Evolutionary conservation across 75 land plant species (phyloP).

Genomic region (Cupressus sempervirens): DNA sequence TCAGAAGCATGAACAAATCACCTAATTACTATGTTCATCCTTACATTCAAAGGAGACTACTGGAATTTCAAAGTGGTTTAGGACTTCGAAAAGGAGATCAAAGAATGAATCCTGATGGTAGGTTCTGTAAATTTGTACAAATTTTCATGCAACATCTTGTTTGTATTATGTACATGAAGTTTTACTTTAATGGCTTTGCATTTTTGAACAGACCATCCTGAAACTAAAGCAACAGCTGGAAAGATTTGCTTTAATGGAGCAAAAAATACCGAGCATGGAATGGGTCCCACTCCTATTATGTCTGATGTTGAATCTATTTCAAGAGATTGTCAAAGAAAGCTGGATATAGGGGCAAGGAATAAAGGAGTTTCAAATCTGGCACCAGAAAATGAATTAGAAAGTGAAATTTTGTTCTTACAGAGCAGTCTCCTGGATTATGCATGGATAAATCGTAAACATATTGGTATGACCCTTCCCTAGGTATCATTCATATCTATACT

Average conservation of each 20-base stretch:
- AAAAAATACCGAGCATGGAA: neutral
- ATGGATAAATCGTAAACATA: constrained; percentile 29
- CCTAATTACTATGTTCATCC: constrained; percentile 15
- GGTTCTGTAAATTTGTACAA: neutral
- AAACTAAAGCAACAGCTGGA: neutral
- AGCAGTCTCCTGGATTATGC: constrained; percentile 50
- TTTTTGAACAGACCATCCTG: neutral
- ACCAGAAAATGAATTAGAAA: constrained; percentile 85
- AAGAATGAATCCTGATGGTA: neutral
- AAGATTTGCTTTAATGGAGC: constrained; percentile 1
- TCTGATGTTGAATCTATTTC: neutral
- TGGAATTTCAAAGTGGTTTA: constrained; percentile 3
- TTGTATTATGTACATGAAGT: neutral
- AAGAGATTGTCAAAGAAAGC: constrained; percentile 18
- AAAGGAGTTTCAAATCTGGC: constrained; percentile 45
- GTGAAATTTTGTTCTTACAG: constrained; percentile 72
- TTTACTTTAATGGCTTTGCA: neutral
- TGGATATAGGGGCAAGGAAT: constrained; percentile 35
- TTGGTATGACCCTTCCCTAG: constrained; percentile 35
- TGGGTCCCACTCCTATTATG: neutral
- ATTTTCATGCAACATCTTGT: neutral
- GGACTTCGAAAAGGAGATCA: neutral
- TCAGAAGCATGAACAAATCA: constrained; percentile 14
- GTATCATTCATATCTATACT: neutral
- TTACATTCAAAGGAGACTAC: constrained; percentile 11